Evolutionary conservation across 2,329 filamentous ascomycete genomes (phyloP).

Genomic region (Cadophora malorum): DNA sequence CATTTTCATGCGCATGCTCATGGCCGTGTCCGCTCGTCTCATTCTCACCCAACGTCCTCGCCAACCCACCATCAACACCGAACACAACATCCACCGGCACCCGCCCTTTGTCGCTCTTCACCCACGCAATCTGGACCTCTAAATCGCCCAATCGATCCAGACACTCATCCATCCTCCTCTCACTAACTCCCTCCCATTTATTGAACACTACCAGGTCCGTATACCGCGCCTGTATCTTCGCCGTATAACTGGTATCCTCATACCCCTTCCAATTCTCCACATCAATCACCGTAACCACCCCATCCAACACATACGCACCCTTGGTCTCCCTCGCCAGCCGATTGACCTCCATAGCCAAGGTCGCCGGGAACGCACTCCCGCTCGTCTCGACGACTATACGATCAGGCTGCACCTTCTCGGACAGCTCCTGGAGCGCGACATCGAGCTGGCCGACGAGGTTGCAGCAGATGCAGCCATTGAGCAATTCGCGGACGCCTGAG

Average conservation of each 20-base stretch:
- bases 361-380: constrained; percentile 68
- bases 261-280: constrained; percentile 81
- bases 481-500: constrained; percentile 86
- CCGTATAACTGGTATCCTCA: constrained; percentile 73
- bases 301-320: constrained; percentile 68
- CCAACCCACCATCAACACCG: constrained; percentile 84
- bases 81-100: constrained; percentile 83
- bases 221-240: constrained; percentile 74
- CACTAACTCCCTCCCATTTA: constrained; percentile 72
- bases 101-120: constrained; percentile 82
- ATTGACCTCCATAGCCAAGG: constrained; percentile 75
- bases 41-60: constrained; percentile 57
- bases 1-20: constrained; percentile 51
- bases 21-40: constrained; percentile 49
- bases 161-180: constrained; percentile 67
- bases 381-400: constrained; percentile 94
- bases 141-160: constrained; percentile 71
- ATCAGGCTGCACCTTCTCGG: constrained; percentile 65
- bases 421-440: constrained; percentile 79
- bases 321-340: constrained; percentile 60
- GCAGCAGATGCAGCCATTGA: constrained; percentile 98
- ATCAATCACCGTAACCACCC: constrained; percentile 74
- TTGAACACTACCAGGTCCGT: constrained; percentile 77
- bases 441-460: constrained; percentile 93
- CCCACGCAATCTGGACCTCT: constrained; percentile 72